Base-by-base conservation (phyloP, 208 protist genomes). In the Tritrichomonas musculus region DNA sequence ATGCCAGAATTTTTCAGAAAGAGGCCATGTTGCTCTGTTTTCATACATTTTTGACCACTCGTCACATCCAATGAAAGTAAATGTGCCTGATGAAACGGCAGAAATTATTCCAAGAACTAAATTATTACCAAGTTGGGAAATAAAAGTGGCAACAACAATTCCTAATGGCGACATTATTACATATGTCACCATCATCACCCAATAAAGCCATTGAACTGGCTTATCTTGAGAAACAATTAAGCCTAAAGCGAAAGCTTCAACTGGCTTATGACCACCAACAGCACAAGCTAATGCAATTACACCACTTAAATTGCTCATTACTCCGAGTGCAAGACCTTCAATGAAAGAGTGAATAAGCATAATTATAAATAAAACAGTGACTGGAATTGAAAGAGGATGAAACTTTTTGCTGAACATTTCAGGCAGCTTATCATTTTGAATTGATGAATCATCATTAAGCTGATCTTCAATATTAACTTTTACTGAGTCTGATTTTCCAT, bases 31-130 rank as follows among this genome's bases (percentile, higher is more conserved):
- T 8, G 13, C 8, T 30, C 57, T 88, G 47, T 88, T 25, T 47
- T 57, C 41, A 17, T 57, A 88, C 41, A 88, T 88, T 57, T 88
- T 27, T 39, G 77, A 53, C 77, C 77, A 88, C 57, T 88, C 77
- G 17, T 88, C n/a, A 17, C 41, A 49, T 2, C 77, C 77, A 39
- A 88, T 47, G 27, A 88, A 88, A 25, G 44, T 47, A 49, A 88
- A 88, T 33, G 77, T 88, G 13, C 77, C 77, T 47, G 77, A 41
- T 33, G 77, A 88, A 57, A 88, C 33, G 1, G 77, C 77, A 33
- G 41, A 25, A 5, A 88, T 57, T 47, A 88, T 22, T 33, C 77
- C 77, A 1, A 88, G 8, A 1, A 57, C 47, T 14, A 88, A 20
- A 57, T 2, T 5, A 57, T 57, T 57, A 39, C 47, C 47, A 41